Conservation (phyloP, 352 stramenopile genomes). For the Globisporangium acanthophoron region DNA sequence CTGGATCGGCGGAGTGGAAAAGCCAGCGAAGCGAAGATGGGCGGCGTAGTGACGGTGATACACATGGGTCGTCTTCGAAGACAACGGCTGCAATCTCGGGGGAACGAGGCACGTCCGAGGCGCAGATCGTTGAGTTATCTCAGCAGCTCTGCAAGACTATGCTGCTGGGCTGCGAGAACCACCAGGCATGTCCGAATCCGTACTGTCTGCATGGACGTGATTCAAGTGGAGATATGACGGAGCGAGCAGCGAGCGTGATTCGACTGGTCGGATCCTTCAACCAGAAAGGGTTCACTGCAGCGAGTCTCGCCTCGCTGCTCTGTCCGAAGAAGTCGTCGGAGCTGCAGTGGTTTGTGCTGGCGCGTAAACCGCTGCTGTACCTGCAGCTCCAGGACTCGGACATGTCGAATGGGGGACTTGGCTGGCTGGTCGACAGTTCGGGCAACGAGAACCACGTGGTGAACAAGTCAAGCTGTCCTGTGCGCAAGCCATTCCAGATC, state of each 20-base stretch:
- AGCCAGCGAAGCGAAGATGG: slow-evolving; percentile 64
- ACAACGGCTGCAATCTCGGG: neutral
- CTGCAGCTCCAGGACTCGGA: slow-evolving; percentile 53
- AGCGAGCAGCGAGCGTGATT: slow-evolving; percentile 40
- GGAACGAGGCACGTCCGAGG: neutral
- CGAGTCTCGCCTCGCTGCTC: slow-evolving; percentile 32
- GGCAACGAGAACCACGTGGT: slow-evolving; percentile 34
- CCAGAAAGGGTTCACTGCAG: slow-evolving; percentile 22
- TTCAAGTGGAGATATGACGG: slow-evolving; percentile 9
- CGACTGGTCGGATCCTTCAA: slow-evolving; percentile 37
- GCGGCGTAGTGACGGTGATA: neutral
- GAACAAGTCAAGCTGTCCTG: slow-evolving; percentile 19
- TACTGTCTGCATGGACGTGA: slow-evolving; percentile 24
- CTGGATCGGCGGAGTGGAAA: slow-evolving; percentile 77
- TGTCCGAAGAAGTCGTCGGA: slow-evolving; percentile 24
- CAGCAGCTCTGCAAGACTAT: slow-evolving; percentile 43
- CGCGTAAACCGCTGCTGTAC: slow-evolving; percentile 34
- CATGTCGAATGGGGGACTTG: neutral
- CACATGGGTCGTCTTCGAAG: neutral
- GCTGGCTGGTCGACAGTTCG: slow-evolving; percentile 46
- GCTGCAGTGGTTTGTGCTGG: slow-evolving; percentile 41
- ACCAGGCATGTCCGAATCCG: slow-evolving; percentile 31
- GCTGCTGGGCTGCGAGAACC: slow-evolving; percentile 32
- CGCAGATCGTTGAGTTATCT: slow-evolving; percentile 22
- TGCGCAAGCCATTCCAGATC: slow-evolving; percentile 62